phyloP scores from a whole-genome alignment of 805 yeast genomes.

The Ogataea pilisensis region DNA sequence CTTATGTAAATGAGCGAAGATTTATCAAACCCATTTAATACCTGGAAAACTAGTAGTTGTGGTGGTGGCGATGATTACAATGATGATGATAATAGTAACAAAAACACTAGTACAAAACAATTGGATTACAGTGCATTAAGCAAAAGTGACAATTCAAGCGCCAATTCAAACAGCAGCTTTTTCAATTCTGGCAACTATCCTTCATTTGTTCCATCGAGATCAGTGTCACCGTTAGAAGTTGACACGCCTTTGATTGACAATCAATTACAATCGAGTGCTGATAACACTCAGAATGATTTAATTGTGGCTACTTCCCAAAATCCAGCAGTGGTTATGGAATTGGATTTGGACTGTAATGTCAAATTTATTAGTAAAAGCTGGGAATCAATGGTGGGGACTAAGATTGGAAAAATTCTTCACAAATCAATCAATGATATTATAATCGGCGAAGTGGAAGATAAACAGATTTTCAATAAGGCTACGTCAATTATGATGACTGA shows the following conservation, averaged over 20 bases:
- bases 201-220: constrained; percentile 14
- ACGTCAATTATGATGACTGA: constrained; percentile 65
- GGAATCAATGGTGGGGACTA: constrained; percentile 74
- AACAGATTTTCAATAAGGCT: constrained; percentile 64
- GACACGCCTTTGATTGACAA: constrained; percentile 12
- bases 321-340: constrained; percentile 77
- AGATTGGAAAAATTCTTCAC: constrained; percentile 46
- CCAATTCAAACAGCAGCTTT: too few relatives aligned
- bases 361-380: constrained; percentile 71
- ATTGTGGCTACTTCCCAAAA: constrained; percentile 61
- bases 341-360: constrained; percentile 77
- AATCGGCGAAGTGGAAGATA: constrained; percentile 62
- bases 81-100: neutral
- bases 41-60: too few relatives aligned
- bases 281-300: constrained; percentile 36
- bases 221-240: constrained; percentile 19
- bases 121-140: too few relatives aligned
- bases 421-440: constrained; percentile 61
- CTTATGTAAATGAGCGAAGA: neutral
- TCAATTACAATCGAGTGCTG: constrained; percentile 5
- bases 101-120: too few relatives aligned
- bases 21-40: neutral
- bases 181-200: neutral
- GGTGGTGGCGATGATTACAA: too few relatives aligned
- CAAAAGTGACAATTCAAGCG: too few relatives aligned